These are phyloP conservation scores for Smallanthus sonchifolius DNA, from an alignment of 129 eudicot species.

Conservation along the genomic window DNA sequence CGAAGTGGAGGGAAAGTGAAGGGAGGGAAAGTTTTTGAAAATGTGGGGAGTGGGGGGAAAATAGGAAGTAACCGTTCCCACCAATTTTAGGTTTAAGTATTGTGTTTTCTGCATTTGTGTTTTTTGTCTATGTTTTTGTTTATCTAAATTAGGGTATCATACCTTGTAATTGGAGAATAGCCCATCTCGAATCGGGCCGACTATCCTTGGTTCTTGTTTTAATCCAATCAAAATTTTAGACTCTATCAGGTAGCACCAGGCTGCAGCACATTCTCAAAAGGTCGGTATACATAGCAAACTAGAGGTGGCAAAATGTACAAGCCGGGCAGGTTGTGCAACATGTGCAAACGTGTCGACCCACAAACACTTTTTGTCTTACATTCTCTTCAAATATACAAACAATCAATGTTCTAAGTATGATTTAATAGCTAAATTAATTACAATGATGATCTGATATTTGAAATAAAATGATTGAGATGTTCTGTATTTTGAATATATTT, in stretches of 20 bases:
- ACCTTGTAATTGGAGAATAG: too few relatives aligned
- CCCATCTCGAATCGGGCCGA: too few relatives aligned
- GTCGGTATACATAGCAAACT: not conserved
- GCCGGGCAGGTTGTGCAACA: not conserved
- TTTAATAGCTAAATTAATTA: not conserved
- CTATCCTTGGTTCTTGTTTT: too few relatives aligned
- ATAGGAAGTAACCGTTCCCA: too few relatives aligned
- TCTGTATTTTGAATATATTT: not conserved
- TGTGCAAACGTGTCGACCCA: not conserved
- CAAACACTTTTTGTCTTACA: not conserved
- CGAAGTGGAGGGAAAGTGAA: too few relatives aligned
- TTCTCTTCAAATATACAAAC: not conserved
- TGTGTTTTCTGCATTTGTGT: too few relatives aligned
- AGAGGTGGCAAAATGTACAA: not conserved
- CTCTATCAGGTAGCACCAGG: conserved; percentile 53
- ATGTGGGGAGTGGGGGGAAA: too few relatives aligned
- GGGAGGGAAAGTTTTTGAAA: too few relatives aligned
- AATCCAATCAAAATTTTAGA: too few relatives aligned
- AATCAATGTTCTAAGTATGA: not conserved
- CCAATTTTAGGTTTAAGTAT: too few relatives aligned
- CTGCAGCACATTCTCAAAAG: conserved; percentile 29
- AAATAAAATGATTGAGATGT: not conserved
- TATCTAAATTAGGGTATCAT: too few relatives aligned
- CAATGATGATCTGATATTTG: not conserved
- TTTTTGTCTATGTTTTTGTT: too few relatives aligned